Base-by-base conservation (phyloP, 2,329 filamentous ascomycete species). In the Venturia nashicola region DNA sequence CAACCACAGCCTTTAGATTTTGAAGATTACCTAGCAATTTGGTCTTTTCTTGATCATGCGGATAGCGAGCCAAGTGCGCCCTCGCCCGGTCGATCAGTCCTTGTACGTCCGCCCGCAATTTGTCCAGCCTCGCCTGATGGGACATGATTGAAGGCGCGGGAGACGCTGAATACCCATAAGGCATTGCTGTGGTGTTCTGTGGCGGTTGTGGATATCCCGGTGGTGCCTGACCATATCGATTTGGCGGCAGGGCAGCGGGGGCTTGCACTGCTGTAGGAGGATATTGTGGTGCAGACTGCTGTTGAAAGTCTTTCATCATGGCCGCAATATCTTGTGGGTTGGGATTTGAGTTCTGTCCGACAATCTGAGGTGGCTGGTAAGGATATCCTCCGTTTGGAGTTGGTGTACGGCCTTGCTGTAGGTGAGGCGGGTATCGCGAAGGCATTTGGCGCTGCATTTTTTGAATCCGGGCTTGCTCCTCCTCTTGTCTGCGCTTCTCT, bases 11-110 rank as follows among this genome's bases (percentile, higher is more conserved):
- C 78, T 96, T 90, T 68, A 97, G 83, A 75, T 94, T 90, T 76
- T 92, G 79, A 69, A 97, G 83, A 67, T 91, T 91, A 77, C 90
- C 89, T 72, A 96, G 79, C 76, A 89, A 90, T 72, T 85, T 87
- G 73, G 90, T 87, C 72, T 90, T 82, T 76, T 85, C 84, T 76
- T 81, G 77, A 79, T 96, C 89, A 79, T 87, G 84, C 66, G 88
- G 88, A 73, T 86, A 90, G 68, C 84, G 84, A 68, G 87, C 86
- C 77, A 90, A 88, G 71, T 91, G 87, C 68, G 82, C 81, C 77
- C 87, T 87, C 68, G 88, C 86, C 69, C 83, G 83, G 71, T 82
- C 76, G 73, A 96, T 90, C 70, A 96, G 80, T 71, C 84, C 85
- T 70, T 89, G 85, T 73, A 97, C 87, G 77, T 97, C 91, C 78